Base-by-base conservation (phyloP, 768 basidiomycete genomes). In the Flagelloscypha sp. region DNA sequence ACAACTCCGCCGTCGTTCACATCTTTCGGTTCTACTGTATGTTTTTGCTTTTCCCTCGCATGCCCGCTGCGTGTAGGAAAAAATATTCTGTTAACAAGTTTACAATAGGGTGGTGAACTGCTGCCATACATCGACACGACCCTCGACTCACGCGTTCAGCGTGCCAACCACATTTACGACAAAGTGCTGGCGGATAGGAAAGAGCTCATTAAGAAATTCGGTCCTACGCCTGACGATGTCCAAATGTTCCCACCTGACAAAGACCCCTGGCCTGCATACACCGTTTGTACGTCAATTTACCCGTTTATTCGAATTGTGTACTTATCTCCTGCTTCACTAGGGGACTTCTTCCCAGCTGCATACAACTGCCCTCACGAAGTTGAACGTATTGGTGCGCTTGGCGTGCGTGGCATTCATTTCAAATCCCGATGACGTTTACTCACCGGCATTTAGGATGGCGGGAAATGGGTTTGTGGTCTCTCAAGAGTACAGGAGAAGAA, bases 401-500 rank as follows among this genome's bases (percentile, higher is more conserved):
- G 77, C 12, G n/a, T n/a, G n/a, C n/a, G n/a, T n/a, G n/a, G n/a
- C n/a, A n/a, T n/a, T n/a, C n/a, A n/a, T n/a, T n/a, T n/a, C n/a
- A n/a, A n/a, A n/a, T n/a, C n/a, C n/a, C n/a, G n/a, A n/a, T n/a
- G n/a, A n/a, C 27, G 24, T 17, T 15, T 10, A 33, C 3, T 35
- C 28, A n/a, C n/a, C n/a, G n/a, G n/a, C n/a, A n/a, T n/a, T n/a
- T n/a, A n/a, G n/a, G 79, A 80, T 48, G 79, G 79, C 10, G 79
- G 80, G 10, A 82, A 81, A 55, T 82, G 76, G 74, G 63, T 76
- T 11, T 81, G 80, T 46, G 80, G 80, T 2, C 48, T 80, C 17
- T 72, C 71, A 16, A 62, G 70, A 3, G 54, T 81, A 5, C 57
- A 58, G 35, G 57, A 68, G 33, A 78, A 79, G 52, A 55, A 53